Conservation (phyloP, 306 rosid species). For the Psophocarpus tetragonolobus region DNA sequence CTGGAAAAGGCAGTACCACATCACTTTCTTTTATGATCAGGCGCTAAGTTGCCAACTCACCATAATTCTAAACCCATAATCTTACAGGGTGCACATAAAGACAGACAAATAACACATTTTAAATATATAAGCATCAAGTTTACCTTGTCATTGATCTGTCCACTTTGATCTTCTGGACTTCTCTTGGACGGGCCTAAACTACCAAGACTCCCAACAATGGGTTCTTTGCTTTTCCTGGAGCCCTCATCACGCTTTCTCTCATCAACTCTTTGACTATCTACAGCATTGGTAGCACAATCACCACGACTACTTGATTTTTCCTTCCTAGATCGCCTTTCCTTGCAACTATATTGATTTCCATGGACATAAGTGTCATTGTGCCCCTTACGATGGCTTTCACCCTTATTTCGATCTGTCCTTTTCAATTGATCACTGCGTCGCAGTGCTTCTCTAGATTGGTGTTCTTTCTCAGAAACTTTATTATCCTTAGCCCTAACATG, state of each 20-base stretch:
- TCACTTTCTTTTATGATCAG: not conserved
- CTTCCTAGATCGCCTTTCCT: slow-evolving; percentile 75
- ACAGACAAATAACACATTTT: slow-evolving; percentile 27
- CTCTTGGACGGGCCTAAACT: slow-evolving; percentile 60
- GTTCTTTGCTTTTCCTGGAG: slow-evolving; percentile 74
- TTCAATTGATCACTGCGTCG: slow-evolving; percentile 73
- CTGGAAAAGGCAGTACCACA: not conserved
- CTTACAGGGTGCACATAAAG: slow-evolving; percentile 42
- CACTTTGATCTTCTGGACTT: slow-evolving; percentile 72
- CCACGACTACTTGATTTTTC: slow-evolving; percentile 77
- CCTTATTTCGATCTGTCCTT: slow-evolving; percentile 76
- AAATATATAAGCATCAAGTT: slow-evolving; percentile 19
- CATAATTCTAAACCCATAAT: slow-evolving; percentile 25
- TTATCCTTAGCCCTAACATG: slow-evolving; percentile 72
- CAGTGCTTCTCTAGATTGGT: slow-evolving; percentile 61
- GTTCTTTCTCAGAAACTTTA: slow-evolving; percentile 74
- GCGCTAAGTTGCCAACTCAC: slow-evolving; percentile 15
- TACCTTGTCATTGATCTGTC: slow-evolving; percentile 77
- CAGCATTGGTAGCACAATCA: slow-evolving; percentile 65
- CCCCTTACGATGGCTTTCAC: slow-evolving; percentile 73
- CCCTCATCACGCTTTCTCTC: slow-evolving; percentile 78
- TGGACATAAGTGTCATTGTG: slow-evolving; percentile 66
- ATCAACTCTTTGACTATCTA: slow-evolving; percentile 68
- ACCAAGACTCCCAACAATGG: slow-evolving; percentile 53
- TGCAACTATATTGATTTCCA: slow-evolving; percentile 61